A percentile compares a stretch with the other conserved stretches of the same genome.
phyloP scores from a whole-genome alignment of 192 early-diverging fungal genomes.

The Paraglomus brasilianum region DNA sequence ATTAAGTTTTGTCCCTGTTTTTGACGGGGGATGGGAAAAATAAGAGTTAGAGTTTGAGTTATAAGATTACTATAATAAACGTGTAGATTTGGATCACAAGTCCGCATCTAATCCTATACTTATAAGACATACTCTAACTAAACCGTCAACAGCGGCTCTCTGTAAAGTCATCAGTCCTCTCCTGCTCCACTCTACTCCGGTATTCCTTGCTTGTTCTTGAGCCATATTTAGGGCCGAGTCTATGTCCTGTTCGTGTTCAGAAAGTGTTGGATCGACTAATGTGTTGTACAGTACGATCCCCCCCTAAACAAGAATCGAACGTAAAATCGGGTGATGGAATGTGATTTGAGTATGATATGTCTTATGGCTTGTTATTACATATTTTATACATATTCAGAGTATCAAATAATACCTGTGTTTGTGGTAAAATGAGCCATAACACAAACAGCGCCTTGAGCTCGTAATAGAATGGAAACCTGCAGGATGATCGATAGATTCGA shows the following conservation, averaged over 20 bases:
- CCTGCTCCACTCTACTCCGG: conserved; percentile 10
- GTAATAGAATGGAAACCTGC: conserved; percentile 35
- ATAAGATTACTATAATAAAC: too few species aligned
- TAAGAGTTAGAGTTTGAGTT: too few species aligned
- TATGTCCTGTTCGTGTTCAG: conserved; percentile 28
- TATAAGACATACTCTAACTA: conserved; percentile 9
- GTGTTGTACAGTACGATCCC: conserved; percentile 11
- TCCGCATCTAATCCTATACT: too few species aligned
- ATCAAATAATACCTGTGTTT: conserved; percentile 32
- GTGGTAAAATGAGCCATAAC: conserved; percentile 32
- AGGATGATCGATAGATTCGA: neutral
- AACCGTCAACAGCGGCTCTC: neutral
- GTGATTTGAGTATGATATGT: too few species aligned
- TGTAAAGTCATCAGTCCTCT: conserved; percentile 18
- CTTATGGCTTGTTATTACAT: too few species aligned
- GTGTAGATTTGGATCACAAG: too few species aligned
- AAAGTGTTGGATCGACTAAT: conserved; percentile 27
- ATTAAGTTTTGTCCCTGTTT: too few species aligned
- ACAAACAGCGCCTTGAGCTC: conserved; percentile 32
- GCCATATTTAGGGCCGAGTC: conserved; percentile 21
- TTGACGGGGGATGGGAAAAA: too few species aligned
- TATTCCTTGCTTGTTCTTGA: conserved; percentile 25
- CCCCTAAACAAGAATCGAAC: too few species aligned
- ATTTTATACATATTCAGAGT: neutral
- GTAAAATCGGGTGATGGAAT: too few species aligned